phyloP scores from a whole-genome alignment of 176 grass and related monocot genomes.

The Musa troglodytarum region DNA sequence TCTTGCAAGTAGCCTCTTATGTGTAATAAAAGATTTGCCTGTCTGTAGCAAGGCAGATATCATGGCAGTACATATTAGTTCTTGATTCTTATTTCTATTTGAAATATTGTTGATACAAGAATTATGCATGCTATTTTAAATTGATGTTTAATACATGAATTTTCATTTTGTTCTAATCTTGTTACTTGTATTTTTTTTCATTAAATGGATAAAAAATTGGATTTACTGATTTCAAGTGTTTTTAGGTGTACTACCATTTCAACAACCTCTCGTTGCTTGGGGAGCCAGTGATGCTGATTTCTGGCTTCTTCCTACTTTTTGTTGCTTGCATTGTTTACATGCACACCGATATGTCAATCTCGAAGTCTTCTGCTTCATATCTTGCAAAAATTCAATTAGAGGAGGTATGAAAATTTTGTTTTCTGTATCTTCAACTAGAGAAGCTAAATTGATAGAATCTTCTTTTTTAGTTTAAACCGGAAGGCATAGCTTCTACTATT shows the following conservation, averaged over 20 bases:
- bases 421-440: background rate
- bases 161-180: background rate
- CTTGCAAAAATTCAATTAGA: slow-evolving; percentile 83
- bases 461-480: background rate
- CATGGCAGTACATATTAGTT: no score
- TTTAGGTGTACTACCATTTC: slow-evolving; percentile 90
- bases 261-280: slow-evolving; percentile 66
- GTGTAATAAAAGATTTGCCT: no score
- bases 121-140: no score
- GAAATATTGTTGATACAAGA: no score
- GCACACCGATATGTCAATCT: slow-evolving; percentile 88
- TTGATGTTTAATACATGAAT: no score
- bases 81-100: no score
- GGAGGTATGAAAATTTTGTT: slow-evolving; percentile 48
- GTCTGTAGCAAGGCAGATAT: no score
- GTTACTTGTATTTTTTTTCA: background rate
- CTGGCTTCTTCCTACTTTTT: slow-evolving; percentile 81
- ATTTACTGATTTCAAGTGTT: background rate
- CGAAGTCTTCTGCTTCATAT: slow-evolving; percentile 85
- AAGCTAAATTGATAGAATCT: background rate
- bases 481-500: background rate
- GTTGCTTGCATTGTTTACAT: slow-evolving; percentile 73
- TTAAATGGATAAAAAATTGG: background rate
- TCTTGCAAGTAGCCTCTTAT: no score
- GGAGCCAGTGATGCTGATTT: slow-evolving; percentile 87